Conservation (phyloP, 2,329 filamentous ascomycete genomes). For the Aspergillus hiratsukae region DNA sequence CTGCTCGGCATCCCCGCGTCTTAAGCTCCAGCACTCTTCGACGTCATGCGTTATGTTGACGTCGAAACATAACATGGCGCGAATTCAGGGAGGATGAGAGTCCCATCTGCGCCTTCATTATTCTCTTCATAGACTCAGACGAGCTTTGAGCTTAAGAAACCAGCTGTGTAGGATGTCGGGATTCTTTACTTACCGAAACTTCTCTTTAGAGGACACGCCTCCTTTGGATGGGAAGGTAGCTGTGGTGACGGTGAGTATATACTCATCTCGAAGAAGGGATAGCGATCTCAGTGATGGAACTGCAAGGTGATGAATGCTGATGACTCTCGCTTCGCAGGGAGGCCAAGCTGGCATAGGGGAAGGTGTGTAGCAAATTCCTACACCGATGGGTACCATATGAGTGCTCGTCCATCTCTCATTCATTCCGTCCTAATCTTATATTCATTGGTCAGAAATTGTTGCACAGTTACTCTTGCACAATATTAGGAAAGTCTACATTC, state of each 20-base stretch:
- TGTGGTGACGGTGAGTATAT: constrained; percentile 24
- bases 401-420: not conserved
- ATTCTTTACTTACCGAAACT: constrained; percentile 24
- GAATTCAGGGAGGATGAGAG: not conserved
- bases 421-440: not conserved
- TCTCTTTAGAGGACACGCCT: constrained; percentile 24
- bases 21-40: not conserved
- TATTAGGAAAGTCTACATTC: constrained; percentile 25
- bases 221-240: constrained; percentile 24
- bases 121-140: not conserved
- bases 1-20: not conserved
- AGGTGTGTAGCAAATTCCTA: constrained; percentile 5
- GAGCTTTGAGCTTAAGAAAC: not conserved
- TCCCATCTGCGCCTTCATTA: not conserved
- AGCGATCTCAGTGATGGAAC: not conserved
- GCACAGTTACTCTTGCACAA: constrained; percentile 28
- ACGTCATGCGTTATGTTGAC: not conserved
- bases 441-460: constrained; percentile 20
- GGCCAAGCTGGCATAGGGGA: constrained; percentile 29
- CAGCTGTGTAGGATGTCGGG: constrained; percentile 18
- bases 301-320: not conserved
- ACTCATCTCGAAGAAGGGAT: not conserved
- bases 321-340: constrained; percentile 10
- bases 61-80: not conserved
- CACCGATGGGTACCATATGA: not conserved